Evolutionary conservation across 345 rosid genomes (phyloP), one percentile per base, ranked within the genome.

Genomic region (Carallia pectinifolia): DNA sequence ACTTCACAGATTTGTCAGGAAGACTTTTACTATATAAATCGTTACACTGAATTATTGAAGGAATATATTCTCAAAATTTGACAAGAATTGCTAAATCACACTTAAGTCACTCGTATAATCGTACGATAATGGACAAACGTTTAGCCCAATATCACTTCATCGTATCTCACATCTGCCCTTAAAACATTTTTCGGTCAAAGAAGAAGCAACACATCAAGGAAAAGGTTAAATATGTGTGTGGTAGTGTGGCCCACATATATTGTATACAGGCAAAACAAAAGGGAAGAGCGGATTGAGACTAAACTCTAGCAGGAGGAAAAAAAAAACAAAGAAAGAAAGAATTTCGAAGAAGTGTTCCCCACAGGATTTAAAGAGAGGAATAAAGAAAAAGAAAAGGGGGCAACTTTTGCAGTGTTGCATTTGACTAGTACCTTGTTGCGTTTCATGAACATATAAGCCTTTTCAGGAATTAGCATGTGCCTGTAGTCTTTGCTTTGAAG

Each of bases 221-320:
- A 47, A 48, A 65, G 65, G 61, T 9, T 47, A n/a, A 29, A 29
- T 55, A 15, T 38, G 23, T 56, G 13, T 30, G 8, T 31, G 48
- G 10, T 69, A 6, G 30, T 61, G 79, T 77, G 82, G 82, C 82
- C 77, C 79, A 82, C 85, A 82, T 66, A 55, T 61, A 63, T 74
- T 23, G 77, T 60, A 64, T 56, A 66, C 60, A 71, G 53, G 77
- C 38, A 37, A 63, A 69, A 69, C 36, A 64, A 79, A 76, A 73
- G 68, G 56, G 76, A 9, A 76, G 48, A 73, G 53, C 44, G 70
- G 78, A 78, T 73, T 70, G 79, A 70, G 80, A 82, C 78, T 68
- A 30, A 76, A 73, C 69, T 66, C 61, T 29, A 6, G 27, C 59
- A 23, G 13, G 7, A 18, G 6, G 38, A 40, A 70, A 68, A 62